Evolutionary conservation across 805 yeast species (phyloP).

Genomic region (Debaryomyces castellii): DNA sequence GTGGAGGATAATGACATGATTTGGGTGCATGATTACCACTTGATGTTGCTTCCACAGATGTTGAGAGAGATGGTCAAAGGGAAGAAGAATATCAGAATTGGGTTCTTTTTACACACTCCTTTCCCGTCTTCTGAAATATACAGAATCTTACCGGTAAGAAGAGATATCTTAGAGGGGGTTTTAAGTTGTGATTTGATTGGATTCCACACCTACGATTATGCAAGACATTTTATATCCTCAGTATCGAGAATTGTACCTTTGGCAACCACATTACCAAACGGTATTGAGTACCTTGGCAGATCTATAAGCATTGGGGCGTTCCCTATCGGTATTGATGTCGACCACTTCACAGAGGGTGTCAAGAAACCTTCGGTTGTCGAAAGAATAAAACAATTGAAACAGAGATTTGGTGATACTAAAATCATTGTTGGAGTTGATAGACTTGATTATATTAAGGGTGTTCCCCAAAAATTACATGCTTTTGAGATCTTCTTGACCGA

Average conservation of each 20-base stretch:
- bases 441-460: slow-evolving; percentile 95
- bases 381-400: slow-evolving; percentile 61
- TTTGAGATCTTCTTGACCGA: slow-evolving; percentile 88
- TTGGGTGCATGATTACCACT: slow-evolving; percentile 98
- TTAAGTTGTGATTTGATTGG: slow-evolving; percentile 93
- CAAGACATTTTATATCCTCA: slow-evolving; percentile 89
- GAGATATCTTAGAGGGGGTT: slow-evolving; percentile 88
- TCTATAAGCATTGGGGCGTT: slow-evolving; percentile 89
- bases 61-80: slow-evolving; percentile 60
- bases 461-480: slow-evolving; percentile 95
- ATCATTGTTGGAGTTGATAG: slow-evolving; percentile 96
- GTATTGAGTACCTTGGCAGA: slow-evolving; percentile 74
- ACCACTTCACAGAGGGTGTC: slow-evolving; percentile 80
- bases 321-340: slow-evolving; percentile 99
- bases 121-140: slow-evolving; percentile 97
- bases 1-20: slow-evolving; percentile 82
- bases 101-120: slow-evolving; percentile 95
- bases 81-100: slow-evolving; percentile 65
- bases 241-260: slow-evolving; percentile 76
- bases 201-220: slow-evolving; percentile 98
- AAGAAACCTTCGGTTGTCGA: slow-evolving; percentile 58
- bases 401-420: slow-evolving; percentile 72
- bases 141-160: slow-evolving; percentile 91
- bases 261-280: slow-evolving; percentile 85
- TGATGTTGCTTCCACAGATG: slow-evolving; percentile 92